Evolutionary conservation across 164 flowering plant species (phyloP), one percentile per base, ranked within the genome.

Genomic region (Platanus orientalis): DNA sequence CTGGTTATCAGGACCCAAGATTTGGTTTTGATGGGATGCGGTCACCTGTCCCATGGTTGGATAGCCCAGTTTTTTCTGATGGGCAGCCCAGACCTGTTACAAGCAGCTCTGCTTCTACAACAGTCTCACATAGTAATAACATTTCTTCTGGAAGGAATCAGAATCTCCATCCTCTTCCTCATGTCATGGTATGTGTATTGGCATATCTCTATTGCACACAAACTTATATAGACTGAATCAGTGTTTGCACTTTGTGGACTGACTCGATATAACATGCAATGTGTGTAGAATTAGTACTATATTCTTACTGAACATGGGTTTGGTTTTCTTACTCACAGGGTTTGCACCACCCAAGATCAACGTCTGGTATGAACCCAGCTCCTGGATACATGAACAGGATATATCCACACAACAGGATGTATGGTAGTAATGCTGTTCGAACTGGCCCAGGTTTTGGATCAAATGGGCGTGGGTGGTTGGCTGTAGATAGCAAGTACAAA

Each of bases 1-100:
- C 86, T 57, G 77, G 84, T 52, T 80, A 73, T 77, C 90, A 82
- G 67, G 90, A 89, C 56, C 78, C 78, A 23, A 75, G 83, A 47
- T 76, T 40, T 75, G 71, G 73, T 13, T 84, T 19, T 74, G 88
- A 89, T 64, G 79, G 77, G 7, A 50, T 62, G 17, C 69, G 63
- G 21, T 78, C 85, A n/a, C 54, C 82, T n/a, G 42, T 63, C 0
- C 73, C 84, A 14, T 80, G 83, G 81, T 20, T 71, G 19, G 96
- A 85, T 68, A 73, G 72, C 21, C 65, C 81, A 16, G 44, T 68
- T 16, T 79, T 66, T 62, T 56, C 86, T 49, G 79, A 80, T 67
- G 83, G 80, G 51, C 79, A 76, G 64, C 62, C 64, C 25, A 77
- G 81, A 68, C 74, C 72, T 57, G 70, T 57, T 1, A 55, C 77